Base-by-base conservation (phyloP, 345 rosid genomes). In the Leavenworthia alabamica region DNA sequence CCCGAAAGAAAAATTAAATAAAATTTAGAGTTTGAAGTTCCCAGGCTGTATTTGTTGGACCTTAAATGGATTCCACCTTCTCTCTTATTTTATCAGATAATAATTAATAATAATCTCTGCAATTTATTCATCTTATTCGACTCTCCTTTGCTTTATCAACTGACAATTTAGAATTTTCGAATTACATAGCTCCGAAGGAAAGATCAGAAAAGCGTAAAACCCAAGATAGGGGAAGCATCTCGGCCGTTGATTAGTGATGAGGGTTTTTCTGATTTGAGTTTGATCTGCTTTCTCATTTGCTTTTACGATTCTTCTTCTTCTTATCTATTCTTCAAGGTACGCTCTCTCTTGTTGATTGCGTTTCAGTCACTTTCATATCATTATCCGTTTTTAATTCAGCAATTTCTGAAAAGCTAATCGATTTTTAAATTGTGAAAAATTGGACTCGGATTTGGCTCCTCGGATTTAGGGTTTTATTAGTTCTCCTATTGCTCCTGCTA, bases 111-210 rank as follows among this genome's bases (percentile, higher is more conserved):
- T 56, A 56, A 48, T 46, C 45, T 63, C 44, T 11, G 49, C 57
- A 2, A 28, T 45, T 20, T 61, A 57, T 44, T 35, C 46, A 4
- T 60, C 42, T 31, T 68, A 15, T n/a, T 7, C 24, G 75, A 24
- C 69, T 60, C 43, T 71, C 64, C 39, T 60, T 29, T 53, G 60
- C 56, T 56, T 47, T 29, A 32, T 17, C 43, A 15, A 63, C 70
- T 64, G 56, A 54, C 16, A 19, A 62, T 11, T 68, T 62, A 8
- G 68, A 55, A 55, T 60, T 68, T 68, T 7, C 41, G 68, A 55
- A 46, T 60, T 68, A 5, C 41, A 53, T 15, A 29, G 4, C 41
- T 11, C 26, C 26, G 0, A 70, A 55, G 23, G 23, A 2, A 35
- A 55, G 41, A 39, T 62, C 60, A 56, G 40, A 31, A 4, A 48